phyloP scores from a whole-genome alignment of 192 early-diverging fungal species.

The Gonapodya prolifera region DNA sequence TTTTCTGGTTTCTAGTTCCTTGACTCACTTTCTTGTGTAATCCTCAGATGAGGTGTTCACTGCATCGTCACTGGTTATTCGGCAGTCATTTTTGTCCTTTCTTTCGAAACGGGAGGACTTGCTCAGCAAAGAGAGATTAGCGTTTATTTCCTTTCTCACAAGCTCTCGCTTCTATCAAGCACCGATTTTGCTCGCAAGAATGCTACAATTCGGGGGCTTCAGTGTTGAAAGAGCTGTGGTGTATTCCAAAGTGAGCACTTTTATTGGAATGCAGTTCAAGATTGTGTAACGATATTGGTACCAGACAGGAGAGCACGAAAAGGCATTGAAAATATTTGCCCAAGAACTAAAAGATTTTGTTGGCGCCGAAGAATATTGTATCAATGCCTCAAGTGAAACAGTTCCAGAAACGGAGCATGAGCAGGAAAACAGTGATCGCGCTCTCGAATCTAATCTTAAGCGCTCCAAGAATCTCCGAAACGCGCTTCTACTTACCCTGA shows the following conservation, averaged over 20 bases:
- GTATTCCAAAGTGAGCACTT: background rate
- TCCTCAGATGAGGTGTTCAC: background rate
- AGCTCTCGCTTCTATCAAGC: background rate
- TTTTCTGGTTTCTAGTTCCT: too few relatives aligned
- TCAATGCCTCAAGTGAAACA: background rate
- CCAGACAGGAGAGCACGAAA: background rate
- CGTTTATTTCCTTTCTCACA: background rate
- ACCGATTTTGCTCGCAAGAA: background rate
- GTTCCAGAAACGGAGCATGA: background rate
- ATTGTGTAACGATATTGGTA: background rate
- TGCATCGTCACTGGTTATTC: background rate
- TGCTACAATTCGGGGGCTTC: background rate
- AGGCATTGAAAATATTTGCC: background rate
- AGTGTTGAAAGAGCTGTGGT: background rate
- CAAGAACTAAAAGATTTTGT: background rate
- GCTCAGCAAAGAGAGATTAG: background rate
- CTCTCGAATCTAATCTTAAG: background rate
- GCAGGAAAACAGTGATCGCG: background rate
- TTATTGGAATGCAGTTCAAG: background rate
- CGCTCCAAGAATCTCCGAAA: background rate
- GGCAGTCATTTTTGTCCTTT: background rate
- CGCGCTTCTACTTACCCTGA: background rate
- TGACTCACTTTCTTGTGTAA: too few relatives aligned
- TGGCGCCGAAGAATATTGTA: background rate
- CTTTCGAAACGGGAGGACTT: background rate